phyloP scores from a whole-genome alignment of 306 rosid species.

The Quercus engelmannii region DNA sequence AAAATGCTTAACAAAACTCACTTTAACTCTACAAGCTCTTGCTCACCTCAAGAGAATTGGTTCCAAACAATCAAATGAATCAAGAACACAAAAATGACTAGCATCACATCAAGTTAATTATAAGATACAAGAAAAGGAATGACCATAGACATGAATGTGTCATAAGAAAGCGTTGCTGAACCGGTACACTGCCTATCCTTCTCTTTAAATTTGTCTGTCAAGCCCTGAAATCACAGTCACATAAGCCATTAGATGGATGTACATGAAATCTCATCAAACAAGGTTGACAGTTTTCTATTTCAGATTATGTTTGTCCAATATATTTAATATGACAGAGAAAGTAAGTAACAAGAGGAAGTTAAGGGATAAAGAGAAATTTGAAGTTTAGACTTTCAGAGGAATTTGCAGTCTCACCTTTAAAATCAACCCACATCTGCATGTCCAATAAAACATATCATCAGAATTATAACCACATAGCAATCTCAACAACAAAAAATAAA shows the following conservation, averaged over 20 bases:
- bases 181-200: conserved; percentile 66
- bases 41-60: not conserved
- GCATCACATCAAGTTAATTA: conserved; percentile 33
- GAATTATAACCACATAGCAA: conserved; percentile 21
- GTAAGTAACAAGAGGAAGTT: not conserved
- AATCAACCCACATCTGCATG: conserved; percentile 85
- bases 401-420: conserved; percentile 58
- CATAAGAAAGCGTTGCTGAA: conserved; percentile 60
- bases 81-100: not conserved
- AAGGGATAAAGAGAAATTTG: conserved; percentile 1
- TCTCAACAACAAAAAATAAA: not conserved
- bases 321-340: not conserved
- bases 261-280: not conserved
- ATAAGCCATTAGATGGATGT: not conserved
- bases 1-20: not conserved
- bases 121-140: conserved; percentile 82
- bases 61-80: not conserved
- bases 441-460: conserved; percentile 31
- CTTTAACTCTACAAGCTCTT: not conserved
- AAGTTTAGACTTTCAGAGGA: conserved; percentile 8
- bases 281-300: not conserved
- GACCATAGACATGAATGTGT: conserved; percentile 69
- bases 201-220: conserved; percentile 87
- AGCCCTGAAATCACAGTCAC: conserved; percentile 59
- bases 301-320: not conserved